These are phyloP conservation scores for Hypoxylon sp. DNA, from an alignment of 2,329 filamentous ascomycete genomes.

Conservation along the genomic window DNA sequence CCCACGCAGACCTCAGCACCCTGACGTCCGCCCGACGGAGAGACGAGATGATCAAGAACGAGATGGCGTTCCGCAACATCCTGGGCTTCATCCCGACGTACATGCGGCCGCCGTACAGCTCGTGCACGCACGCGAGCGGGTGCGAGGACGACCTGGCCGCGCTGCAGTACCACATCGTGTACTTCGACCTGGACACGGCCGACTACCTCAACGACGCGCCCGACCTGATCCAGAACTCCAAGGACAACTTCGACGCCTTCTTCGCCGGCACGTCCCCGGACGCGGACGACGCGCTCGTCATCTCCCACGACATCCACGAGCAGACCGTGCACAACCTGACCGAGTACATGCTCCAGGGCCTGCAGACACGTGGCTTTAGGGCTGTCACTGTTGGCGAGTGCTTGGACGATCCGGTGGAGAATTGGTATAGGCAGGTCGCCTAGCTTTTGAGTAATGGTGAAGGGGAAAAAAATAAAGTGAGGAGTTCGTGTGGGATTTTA, in stretches of 20 bases:
- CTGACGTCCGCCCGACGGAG: conserved; percentile 53
- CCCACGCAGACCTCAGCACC: conserved; percentile 58
- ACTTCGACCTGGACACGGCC: conserved; percentile 67
- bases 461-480: background rate
- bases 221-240: conserved; percentile 54
- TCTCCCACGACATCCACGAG: conserved; percentile 62
- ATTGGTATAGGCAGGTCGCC: conserved; percentile 52
- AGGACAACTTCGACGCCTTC: conserved; percentile 58
- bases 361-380: conserved; percentile 48
- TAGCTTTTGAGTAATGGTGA: background rate
- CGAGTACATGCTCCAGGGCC: conserved; percentile 45
- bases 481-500: background rate
- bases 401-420: conserved; percentile 51
- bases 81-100: conserved; percentile 65
- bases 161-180: conserved; percentile 64
- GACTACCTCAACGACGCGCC: conserved; percentile 64
- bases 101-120: conserved; percentile 57
- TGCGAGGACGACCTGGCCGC: conserved; percentile 47
- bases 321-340: conserved; percentile 55
- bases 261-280: conserved; percentile 48
- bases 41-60: conserved; percentile 61
- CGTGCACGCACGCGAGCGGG: conserved; percentile 49
- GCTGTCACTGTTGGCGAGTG: conserved; percentile 58
- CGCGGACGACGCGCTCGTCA: conserved; percentile 56
- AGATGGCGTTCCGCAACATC: conserved; percentile 64